Base-by-base conservation (phyloP, 495 filamentous ascomycete species). In the Mycothermus thermophilus region DNA sequence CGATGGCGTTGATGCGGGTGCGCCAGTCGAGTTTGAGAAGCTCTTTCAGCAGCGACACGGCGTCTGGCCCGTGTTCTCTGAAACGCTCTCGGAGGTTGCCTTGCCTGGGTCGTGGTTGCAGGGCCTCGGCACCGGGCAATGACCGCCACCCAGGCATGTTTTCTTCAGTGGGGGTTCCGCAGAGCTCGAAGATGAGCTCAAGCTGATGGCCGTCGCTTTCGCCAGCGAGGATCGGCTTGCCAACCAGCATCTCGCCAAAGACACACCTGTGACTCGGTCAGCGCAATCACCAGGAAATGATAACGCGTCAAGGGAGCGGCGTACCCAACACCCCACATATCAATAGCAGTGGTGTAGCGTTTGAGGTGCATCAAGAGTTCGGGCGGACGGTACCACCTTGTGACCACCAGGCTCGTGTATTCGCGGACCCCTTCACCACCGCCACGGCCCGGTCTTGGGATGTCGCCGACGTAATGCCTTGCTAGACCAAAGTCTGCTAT, bases 401-500 rank as follows among this genome's bases (percentile, higher is more conserved):
- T 99, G 12, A 99, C 90, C 18, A 99, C 90, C 13, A 95, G 64
- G 18, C 77, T 81, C 7, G 90, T 99, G 58, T 96, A 99, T 33
- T 96, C 88, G 50, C 87, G 71, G 37, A 66, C 72, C 4, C 85
- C 86, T 37, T 87, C 80, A 14, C 92, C 88, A 16, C 79, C 81
- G 18, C 90, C 88, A 37, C 69, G 68, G 6, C 87, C 86, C 22
- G 76, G 65, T 32, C 79, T 70, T 9, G 90, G 90, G 23, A 80
- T 71, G 0, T 71, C 69, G 45, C 93, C 90, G 43, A 95, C 85
- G 45, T 88, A 99, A 40, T 93, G 85, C 45, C 90, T 71, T 22
- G 90, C 90, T 22, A 99, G 66, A 30, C 90, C 90, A 47, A 99
- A 99, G 62, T 99, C 90, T 19, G 86, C 90, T 57, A 99, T 96